phyloP scores from a whole-genome alignment of 176 grass and related monocot genomes.

The Bonia amplexicaulis region DNA sequence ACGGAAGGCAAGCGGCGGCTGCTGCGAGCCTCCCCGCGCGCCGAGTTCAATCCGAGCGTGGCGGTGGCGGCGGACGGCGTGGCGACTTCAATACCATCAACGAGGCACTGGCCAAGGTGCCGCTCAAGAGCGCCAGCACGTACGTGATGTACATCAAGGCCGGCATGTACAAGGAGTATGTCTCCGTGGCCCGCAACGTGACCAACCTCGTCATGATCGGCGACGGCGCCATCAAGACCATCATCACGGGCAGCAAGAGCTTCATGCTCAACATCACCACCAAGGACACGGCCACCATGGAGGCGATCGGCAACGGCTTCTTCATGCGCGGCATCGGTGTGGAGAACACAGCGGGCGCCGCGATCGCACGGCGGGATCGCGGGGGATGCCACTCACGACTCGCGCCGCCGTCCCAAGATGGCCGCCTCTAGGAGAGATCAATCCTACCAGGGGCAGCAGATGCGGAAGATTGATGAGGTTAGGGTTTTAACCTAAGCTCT shows the following conservation, averaged over 20 bases:
- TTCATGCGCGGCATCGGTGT: slow-evolving; percentile 50
- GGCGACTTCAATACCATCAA: slow-evolving; percentile 65
- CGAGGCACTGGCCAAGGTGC: slow-evolving; percentile 43
- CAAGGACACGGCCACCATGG: slow-evolving; percentile 61
- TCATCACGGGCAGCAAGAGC: slow-evolving; percentile 65
- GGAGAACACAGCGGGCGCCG: slow-evolving; percentile 73
- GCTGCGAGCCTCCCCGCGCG: not conserved
- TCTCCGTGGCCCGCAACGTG: slow-evolving; percentile 9
- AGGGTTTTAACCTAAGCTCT: no score
- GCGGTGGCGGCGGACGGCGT: slow-evolving; percentile 56
- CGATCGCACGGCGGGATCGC: no score
- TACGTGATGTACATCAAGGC: slow-evolving; percentile 57
- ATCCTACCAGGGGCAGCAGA: no score
- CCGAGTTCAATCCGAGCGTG: slow-evolving; percentile 45
- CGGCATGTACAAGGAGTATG: slow-evolving; percentile 65
- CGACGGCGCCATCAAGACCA: slow-evolving; percentile 52
- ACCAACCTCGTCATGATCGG: slow-evolving; percentile 62
- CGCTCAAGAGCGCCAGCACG: not conserved
- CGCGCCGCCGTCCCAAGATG: no score
- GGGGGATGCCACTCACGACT: no score
- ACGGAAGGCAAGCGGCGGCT: not conserved
- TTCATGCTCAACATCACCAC: slow-evolving; percentile 60
- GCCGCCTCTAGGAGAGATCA: no score
- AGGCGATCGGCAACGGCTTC: slow-evolving; percentile 73
- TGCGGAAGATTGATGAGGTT: no score